Conservation (phyloP, 371 early-diverging fungal species). For the Scutellospora calospora region DNA sequence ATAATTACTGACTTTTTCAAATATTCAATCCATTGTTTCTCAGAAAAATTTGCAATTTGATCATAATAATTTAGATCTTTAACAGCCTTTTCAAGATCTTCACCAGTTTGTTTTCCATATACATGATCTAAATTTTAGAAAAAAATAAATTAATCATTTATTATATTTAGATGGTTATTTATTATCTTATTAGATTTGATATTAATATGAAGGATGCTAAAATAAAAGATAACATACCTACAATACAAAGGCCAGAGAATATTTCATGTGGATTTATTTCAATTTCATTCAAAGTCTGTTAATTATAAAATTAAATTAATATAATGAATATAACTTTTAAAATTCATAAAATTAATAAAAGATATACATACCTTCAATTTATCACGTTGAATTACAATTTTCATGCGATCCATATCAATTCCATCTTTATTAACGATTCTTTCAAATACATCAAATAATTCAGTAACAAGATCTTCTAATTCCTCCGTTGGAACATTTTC, state of each 20-base stretch:
- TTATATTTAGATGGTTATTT: too few relatives aligned
- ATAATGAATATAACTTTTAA: background rate
- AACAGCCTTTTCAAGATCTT: conserved; percentile 57
- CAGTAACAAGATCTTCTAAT: conserved; percentile 59
- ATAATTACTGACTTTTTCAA: conserved; percentile 61
- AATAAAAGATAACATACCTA: background rate
- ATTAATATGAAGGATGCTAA: too few relatives aligned
- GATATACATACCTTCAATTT: conserved; percentile 59
- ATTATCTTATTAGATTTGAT: too few relatives aligned
- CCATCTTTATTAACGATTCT: conserved; percentile 59
- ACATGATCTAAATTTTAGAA: conserved; percentile 58
- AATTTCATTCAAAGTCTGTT: background rate
- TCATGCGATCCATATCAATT: conserved; percentile 73
- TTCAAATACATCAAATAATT: conserved; percentile 59
- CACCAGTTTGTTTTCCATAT: conserved; percentile 67
- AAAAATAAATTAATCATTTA: background rate
- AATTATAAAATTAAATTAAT: background rate
- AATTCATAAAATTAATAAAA: background rate
- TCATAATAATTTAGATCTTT: conserved; percentile 63
- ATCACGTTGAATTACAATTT: conserved; percentile 66
- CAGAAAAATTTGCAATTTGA: conserved; percentile 56
- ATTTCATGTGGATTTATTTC: background rate
- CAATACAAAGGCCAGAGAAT: background rate
- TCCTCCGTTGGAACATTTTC: conserved; percentile 72
- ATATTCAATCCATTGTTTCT: conserved; percentile 61